Base-by-base conservation (phyloP, 345 rosid genomes). In the Rhizophora mangle region DNA sequence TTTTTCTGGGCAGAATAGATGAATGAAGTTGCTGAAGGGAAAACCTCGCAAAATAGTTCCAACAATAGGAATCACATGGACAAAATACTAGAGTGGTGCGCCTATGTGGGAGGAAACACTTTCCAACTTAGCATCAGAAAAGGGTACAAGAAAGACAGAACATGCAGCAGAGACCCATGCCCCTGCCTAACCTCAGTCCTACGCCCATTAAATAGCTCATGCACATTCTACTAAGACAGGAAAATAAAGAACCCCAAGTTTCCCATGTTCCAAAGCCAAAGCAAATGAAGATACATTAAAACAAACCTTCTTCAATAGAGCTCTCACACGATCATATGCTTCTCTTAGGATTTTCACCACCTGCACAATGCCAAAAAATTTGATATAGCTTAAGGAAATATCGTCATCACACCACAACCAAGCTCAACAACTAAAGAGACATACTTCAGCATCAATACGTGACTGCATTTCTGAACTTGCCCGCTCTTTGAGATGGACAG, bases 381-480 rank as follows among this genome's bases (percentile, higher is more conserved):
- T 21, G 15, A 60, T 30, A 32, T 61, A 31, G 55, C 27, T 18
- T 3, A 53, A 54, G 36, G 39, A 13, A 20, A 37, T 22, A 36
- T 29, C 36, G 29, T 19, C 60, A 18, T 22, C 26, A 18, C 32
- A 54, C 18, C 19, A 37, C 8, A 49, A 46, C 36, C 31, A 29
- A 24, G 55, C 34, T n/a, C 3, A 26, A n/a, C 64, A 52, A 34
- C 71, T 67, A 37, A 32, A 57, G 46, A 74, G 34, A 67, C 82
- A 49, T 85, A 92, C 99, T 78, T 95, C 99, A 43, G 96, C 98
- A 77, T 95, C 98, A 2, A 92, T 81, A 5, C 94, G 96, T 69
- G 99, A 95, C 56, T 92, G 98, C 98, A 95, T 86, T 62, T 95
- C 98, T 81, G 96, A 84, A 74, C 99, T 90, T 58, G 98, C 89